Evolutionary conservation across 495 filamentous ascomycete species (phyloP).

Genomic region (Xylaria acuta): DNA sequence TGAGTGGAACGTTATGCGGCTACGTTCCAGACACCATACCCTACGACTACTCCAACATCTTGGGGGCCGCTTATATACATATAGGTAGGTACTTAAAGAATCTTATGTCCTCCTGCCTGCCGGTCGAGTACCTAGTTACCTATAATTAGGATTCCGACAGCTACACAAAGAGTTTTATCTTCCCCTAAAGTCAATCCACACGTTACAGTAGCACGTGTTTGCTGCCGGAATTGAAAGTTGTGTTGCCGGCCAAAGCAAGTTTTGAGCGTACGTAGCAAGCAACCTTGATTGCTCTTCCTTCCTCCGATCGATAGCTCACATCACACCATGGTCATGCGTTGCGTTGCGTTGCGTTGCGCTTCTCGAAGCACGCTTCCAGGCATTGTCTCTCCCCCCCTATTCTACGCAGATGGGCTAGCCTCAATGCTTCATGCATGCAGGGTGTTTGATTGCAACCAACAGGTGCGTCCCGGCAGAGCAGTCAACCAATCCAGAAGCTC

Average conservation of each 20-base stretch:
- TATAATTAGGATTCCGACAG: not conserved
- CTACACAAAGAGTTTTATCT: not conserved
- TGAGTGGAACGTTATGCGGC: not conserved
- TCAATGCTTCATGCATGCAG: conserved; percentile 17
- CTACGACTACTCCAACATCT: not conserved
- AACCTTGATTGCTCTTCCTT: not conserved
- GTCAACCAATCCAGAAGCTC: not conserved
- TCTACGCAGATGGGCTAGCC: conserved; percentile 11
- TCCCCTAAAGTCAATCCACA: not conserved
- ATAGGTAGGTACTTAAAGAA: not conserved
- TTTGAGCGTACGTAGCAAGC: not conserved
- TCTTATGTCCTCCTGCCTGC: not conserved
- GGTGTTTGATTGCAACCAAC: conserved; percentile 19
- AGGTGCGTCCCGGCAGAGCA: not conserved
- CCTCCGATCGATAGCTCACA: conserved; percentile 1
- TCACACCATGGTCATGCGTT: not conserved
- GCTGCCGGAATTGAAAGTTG: not conserved
- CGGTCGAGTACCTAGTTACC: not conserved
- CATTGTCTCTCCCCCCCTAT: not conserved
- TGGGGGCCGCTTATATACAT: not conserved
- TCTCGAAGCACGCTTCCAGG: not conserved
- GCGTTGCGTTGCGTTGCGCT: not conserved
- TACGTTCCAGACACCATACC: not conserved
- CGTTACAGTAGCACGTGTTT: not conserved
- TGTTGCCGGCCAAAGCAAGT: conserved; percentile 1